These are phyloP conservation scores for Hypomyces perniciosus DNA, from an alignment of 2,329 filamentous ascomycete species.

Conservation along the genomic window DNA sequence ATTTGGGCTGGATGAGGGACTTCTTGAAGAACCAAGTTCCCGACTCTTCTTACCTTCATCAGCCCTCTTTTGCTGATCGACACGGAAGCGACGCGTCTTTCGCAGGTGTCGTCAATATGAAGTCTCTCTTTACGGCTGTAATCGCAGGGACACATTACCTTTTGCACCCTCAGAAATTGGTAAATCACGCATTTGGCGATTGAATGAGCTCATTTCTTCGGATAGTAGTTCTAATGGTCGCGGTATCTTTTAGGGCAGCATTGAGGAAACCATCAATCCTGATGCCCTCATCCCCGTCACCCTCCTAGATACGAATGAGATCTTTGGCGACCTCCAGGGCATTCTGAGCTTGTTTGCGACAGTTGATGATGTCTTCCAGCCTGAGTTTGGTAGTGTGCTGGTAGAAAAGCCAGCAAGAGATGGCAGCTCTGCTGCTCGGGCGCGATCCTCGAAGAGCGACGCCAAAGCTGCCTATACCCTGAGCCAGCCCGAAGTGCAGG, in stretches of 20 bases:
- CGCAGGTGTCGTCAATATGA: slow-evolving; percentile 16
- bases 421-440: background rate
- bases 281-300: slow-evolving; percentile 36
- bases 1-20: slow-evolving; percentile 4
- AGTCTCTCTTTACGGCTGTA: slow-evolving; percentile 30
- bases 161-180: slow-evolving; percentile 34
- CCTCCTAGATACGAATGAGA: slow-evolving; percentile 32
- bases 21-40: background rate
- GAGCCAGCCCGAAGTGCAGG: slow-evolving; percentile 11
- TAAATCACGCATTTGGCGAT: slow-evolving; percentile 12
- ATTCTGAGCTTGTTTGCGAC: slow-evolving; percentile 27
- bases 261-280: slow-evolving; percentile 36
- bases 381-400: slow-evolving; percentile 33
- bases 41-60: background rate
- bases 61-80: background rate
- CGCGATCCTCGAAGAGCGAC: slow-evolving; percentile 2
- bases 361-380: slow-evolving; percentile 34
- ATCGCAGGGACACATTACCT: slow-evolving; percentile 34
- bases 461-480: slow-evolving; percentile 18
- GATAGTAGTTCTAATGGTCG: background rate
- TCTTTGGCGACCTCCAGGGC: slow-evolving; percentile 31
- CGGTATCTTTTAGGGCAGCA: slow-evolving; percentile 26
- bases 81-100: background rate
- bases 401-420: slow-evolving; percentile 31
- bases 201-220: background rate